Conservation (phyloP, 2,329 filamentous ascomycete species). For the Penicillium sp. region DNA sequence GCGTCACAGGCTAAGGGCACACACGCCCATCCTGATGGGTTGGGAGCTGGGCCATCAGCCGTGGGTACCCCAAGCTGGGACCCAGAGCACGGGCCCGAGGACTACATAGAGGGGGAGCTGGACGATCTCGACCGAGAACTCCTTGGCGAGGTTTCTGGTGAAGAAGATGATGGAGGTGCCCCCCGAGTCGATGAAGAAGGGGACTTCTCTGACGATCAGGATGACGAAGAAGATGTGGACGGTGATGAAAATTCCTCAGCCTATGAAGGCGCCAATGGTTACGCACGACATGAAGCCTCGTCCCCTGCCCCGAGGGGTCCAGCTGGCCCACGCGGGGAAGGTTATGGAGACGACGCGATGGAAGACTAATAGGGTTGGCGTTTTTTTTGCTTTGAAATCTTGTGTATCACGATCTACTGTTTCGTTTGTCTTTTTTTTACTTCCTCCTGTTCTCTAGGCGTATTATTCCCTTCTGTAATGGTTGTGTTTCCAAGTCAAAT, state of each 20-base stretch:
- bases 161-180: slow-evolving; percentile 25
- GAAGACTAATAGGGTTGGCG: slow-evolving; percentile 18
- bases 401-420: slow-evolving; percentile 11
- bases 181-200: slow-evolving; percentile 21
- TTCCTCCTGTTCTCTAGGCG: neutral
- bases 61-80: slow-evolving; percentile 23
- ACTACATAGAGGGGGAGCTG: slow-evolving; percentile 29
- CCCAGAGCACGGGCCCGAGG: slow-evolving; percentile 19
- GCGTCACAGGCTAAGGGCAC: slow-evolving; percentile 23
- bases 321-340: slow-evolving; percentile 15
- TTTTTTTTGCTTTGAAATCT: slow-evolving; percentile 3
- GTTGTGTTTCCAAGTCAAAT: slow-evolving; percentile 1
- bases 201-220: slow-evolving; percentile 30
- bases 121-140: slow-evolving; percentile 34
- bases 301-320: slow-evolving; percentile 20
- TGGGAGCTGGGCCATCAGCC: slow-evolving; percentile 9
- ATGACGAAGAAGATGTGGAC: slow-evolving; percentile 23
- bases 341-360: slow-evolving; percentile 24
- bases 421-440: slow-evolving; percentile 4
- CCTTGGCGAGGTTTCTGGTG: slow-evolving; percentile 30
- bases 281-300: slow-evolving; percentile 28
- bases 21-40: slow-evolving; percentile 18
- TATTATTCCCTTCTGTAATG: neutral
- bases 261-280: slow-evolving; percentile 27
- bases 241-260: slow-evolving; percentile 28